phyloP scores from a whole-genome alignment of 2,329 filamentous ascomycete genomes.

The Nemania sp. region DNA sequence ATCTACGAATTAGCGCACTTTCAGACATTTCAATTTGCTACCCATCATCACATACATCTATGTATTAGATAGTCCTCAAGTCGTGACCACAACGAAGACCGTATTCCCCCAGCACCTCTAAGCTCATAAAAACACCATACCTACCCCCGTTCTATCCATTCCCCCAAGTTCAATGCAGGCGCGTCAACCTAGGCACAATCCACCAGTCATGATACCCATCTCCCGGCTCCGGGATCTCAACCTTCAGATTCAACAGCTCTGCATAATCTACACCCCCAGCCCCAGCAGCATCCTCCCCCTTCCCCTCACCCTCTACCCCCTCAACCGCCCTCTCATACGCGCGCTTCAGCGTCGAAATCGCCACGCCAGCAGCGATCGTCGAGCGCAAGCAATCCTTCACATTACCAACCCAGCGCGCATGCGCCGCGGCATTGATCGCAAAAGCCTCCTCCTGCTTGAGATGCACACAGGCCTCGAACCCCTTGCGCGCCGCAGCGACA shows the following conservation, averaged over 20 bases:
- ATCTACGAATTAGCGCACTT: not conserved
- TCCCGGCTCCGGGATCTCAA: constrained; percentile 64
- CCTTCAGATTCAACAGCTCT: constrained; percentile 53
- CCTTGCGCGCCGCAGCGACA: constrained; percentile 63
- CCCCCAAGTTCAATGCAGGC: constrained; percentile 27
- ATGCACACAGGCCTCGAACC: constrained; percentile 67
- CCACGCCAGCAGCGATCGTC: constrained; percentile 77
- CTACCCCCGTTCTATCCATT: not conserved
- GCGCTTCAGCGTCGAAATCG: constrained; percentile 71
- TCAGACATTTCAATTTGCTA: not conserved
- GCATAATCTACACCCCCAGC: constrained; percentile 18
- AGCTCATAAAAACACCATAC: not conserved
- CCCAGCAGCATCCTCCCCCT: constrained; percentile 33
- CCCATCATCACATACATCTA: not conserved
- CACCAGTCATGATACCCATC: constrained; percentile 74
- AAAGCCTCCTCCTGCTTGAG: constrained; percentile 66
- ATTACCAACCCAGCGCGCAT: constrained; percentile 71
- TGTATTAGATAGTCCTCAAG: not conserved
- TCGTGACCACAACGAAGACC: not conserved
- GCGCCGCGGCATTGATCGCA: constrained; percentile 60
- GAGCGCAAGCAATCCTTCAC: constrained; percentile 73
- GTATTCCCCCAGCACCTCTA: not conserved
- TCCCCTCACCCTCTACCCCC: constrained; percentile 25
- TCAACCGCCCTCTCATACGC: constrained; percentile 54
- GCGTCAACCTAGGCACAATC: constrained; percentile 67